Base-by-base conservation (phyloP, 441 rosid genomes). In the Jatropha multifida region DNA sequence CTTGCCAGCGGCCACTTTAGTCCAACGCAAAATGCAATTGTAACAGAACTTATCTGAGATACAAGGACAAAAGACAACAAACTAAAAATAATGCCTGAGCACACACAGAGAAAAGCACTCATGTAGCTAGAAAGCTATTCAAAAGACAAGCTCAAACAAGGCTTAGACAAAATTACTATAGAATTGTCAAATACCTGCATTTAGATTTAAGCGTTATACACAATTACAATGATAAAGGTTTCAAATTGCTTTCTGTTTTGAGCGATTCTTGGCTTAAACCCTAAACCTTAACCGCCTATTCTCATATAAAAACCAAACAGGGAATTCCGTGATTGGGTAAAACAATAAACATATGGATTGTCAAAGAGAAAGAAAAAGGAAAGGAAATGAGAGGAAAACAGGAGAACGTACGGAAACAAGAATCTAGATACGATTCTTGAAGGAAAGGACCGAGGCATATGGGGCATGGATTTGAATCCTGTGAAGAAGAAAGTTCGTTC, bases 1-100 rank as follows among this genome's bases (percentile, higher is more conserved):
- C 81, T 87, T 92, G 82, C 85, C 78, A 5, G 89, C 82, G 74
- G 87, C 90, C 55, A 94, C 98, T 80, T 88, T 86, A 76, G 84
- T 75, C 99, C 98, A 94, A 20, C 82, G 93, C 76, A 84, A 78
- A 73, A 96, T 96, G 77, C 97, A 96, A 3, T 69, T 84, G 77
- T 83, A 93, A 81, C 99, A 96, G 80, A 96, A 93, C 74, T 88
- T 90, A 81, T 96, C 98, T 96, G 92, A 89, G 82, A 79, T 68
- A 81, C 48, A 72, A 68, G 59, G 67, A 71, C 32, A 10, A 26
- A 4, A 56, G 27, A 7, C 3, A 55, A 55, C 4, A 15, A 75
- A 10, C 26, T 7, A 18, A 0, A 56, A 6, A 44, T 44, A 6
- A 44, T 10, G 8, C 48, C 54, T 7, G 15, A 1, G 13, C 13